A percentile compares a stretch with the other conserved stretches of the same genome.
Evolutionary conservation across 2,329 filamentous ascomycete genomes (phyloP).

Genomic region (Thielaviopsis musarum): DNA sequence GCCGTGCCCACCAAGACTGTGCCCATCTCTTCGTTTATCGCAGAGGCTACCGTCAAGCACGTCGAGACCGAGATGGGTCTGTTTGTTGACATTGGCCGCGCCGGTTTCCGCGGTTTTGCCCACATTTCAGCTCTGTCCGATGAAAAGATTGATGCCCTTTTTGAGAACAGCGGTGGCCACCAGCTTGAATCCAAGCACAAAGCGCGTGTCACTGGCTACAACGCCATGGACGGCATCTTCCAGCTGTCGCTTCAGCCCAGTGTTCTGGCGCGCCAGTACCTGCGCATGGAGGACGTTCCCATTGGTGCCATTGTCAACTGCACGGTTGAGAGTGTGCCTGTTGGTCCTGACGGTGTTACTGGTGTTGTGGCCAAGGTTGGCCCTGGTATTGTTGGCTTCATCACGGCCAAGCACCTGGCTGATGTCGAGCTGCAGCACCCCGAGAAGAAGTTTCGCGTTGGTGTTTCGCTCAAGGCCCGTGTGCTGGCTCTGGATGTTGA

Average conservation of each 20-base stretch:
- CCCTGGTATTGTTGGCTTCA: conserved; percentile 76
- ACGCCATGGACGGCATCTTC: conserved; percentile 69
- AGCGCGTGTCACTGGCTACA: conserved; percentile 74
- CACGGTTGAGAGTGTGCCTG: conserved; percentile 67
- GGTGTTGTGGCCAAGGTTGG: conserved; percentile 72
- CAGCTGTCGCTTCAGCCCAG: conserved; percentile 69
- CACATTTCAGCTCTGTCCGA: conserved; percentile 90
- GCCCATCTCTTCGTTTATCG: conserved; percentile 57
- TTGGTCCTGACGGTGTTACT: conserved; percentile 60
- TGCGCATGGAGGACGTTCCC: conserved; percentile 80
- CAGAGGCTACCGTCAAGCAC: conserved; percentile 61
- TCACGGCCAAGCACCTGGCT: conserved; percentile 74
- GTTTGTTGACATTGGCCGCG: conserved; percentile 51
- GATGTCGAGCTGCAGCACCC: conserved; percentile 80
- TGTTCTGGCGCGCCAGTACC: conserved; percentile 71
- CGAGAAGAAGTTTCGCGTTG: conserved; percentile 89
- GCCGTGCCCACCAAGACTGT: conserved; percentile 39
- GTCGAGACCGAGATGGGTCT: conserved; percentile 69
- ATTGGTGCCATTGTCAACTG: conserved; percentile 68
- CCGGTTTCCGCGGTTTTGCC: conserved; percentile 65
- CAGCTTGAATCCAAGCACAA: conserved; percentile 63
- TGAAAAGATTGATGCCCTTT: conserved; percentile 70
- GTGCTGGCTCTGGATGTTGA: conserved; percentile 64
- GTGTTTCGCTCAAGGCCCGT: conserved; percentile 66
- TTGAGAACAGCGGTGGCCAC: conserved; percentile 59